Percentiles rank a stretch among this genome's conserved stretches.
Conservation (phyloP, 768 basidiomycete genomes). For the Leccinum boreale region DNA sequence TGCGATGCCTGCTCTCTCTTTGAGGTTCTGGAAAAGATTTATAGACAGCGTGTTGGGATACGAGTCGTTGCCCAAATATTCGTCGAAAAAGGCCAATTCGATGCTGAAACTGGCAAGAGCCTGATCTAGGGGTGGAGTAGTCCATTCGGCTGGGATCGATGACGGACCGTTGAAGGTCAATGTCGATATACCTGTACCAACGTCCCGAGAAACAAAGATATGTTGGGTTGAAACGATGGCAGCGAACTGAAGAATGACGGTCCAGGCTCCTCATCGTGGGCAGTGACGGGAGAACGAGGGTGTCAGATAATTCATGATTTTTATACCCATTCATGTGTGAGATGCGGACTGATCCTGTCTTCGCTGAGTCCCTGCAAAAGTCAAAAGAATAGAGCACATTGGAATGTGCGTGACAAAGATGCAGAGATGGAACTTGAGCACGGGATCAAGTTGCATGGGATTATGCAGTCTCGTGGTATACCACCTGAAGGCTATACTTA, state of each 20-base stretch:
- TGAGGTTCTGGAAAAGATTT: conserved; percentile 44
- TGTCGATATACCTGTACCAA: conserved; percentile 1
- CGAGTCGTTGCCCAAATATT: conserved; percentile 45
- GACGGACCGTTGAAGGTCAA: conserved; percentile 41
- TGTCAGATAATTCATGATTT: not conserved
- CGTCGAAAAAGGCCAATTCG: conserved; percentile 52
- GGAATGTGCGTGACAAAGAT: not conserved
- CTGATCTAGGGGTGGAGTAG: conserved; percentile 42
- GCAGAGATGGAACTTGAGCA: not conserved
- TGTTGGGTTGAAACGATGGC: conserved; percentile 9
- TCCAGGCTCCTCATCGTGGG: conserved; percentile 10
- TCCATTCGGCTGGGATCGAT: conserved; percentile 38
- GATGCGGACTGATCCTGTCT: conserved; percentile 3
- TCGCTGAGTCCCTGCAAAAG: not conserved
- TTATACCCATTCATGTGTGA: not conserved
- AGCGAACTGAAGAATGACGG: not conserved
- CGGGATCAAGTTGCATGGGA: not conserved
- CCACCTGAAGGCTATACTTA: not conserved
- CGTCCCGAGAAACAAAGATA: conserved; percentile 6
- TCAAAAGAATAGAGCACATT: not conserved
- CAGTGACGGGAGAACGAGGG: not conserved
- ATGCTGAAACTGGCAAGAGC: conserved; percentile 52
- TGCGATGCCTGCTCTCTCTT: conserved; percentile 42
- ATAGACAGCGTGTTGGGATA: conserved; percentile 42
- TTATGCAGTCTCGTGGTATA: not conserved